phyloP scores from a whole-genome alignment of 2,329 filamentous ascomycete species.

The Ceratocystis harringtonii region DNA sequence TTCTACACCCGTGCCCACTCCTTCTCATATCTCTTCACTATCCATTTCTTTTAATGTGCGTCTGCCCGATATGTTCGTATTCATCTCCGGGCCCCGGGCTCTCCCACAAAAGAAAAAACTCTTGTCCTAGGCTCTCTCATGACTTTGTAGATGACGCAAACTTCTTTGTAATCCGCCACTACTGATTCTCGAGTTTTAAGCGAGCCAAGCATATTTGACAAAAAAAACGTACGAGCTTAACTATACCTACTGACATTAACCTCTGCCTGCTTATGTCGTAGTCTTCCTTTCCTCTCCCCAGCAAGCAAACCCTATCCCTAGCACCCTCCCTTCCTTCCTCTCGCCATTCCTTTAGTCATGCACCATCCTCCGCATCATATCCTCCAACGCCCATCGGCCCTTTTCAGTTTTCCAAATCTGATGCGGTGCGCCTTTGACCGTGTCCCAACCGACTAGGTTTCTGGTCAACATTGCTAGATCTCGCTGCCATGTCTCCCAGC shows the following conservation, averaged over 20 bases:
- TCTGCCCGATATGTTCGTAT: background rate
- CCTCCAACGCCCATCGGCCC: conserved; percentile 13
- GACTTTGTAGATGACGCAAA: background rate
- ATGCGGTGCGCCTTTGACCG: conserved; percentile 71
- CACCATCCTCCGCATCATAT: conserved; percentile 13
- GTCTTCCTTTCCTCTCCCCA: background rate
- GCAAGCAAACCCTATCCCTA: background rate
- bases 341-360: background rate
- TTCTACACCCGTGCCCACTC: background rate
- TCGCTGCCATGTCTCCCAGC: conserved; percentile 74
- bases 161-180: background rate
- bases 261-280: background rate
- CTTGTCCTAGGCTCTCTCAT: background rate
- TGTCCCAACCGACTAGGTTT: conserved; percentile 69
- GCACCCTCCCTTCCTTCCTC: background rate
- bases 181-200: too few species aligned
- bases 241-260: background rate
- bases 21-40: too few species aligned
- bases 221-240: too few species aligned
- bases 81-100: background rate
- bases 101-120: background rate
- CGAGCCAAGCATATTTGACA: too few species aligned
- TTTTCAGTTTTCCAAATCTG: conserved; percentile 53
- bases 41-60: too few species aligned
- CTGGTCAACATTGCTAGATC: conserved; percentile 69